Base-by-base conservation (phyloP, 306 rosid species). In the Parietaria judaica region DNA sequence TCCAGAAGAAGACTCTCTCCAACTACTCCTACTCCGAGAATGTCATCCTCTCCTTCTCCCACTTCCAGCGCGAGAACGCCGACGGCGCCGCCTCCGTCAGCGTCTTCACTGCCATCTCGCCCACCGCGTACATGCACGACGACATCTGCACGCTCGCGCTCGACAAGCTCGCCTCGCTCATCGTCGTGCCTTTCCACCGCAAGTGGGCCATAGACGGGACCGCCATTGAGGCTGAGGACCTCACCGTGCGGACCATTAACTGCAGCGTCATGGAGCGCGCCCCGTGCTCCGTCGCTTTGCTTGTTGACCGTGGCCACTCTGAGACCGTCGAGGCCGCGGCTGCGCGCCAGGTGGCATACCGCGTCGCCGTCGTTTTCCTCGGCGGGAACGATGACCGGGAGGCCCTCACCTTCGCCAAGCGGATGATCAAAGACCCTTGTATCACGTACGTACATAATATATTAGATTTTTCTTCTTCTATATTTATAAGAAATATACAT, bases 361-460 rank as follows among this genome's bases (percentile, higher is more conserved):
- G 51, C 0, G 81, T 83, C 3, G 76, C 82, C 2, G 0, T 81
- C 70, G 48, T 86, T 8, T 86, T 70, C 71, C n/a, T 86, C 6
- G 87, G 87, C 36, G 95, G 95, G 0, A 68, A 66, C 8, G 90
- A 86, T 1, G 86, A 86, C 6, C 73, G 82, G 46, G 90, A 86
- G 43, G 86, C 86, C 0, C 38, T 83, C 3, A 56, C 16, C 1
- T 44, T 79, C 0, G 77, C 90, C 0, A 66, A 55, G 61, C 72
- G 81, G 8, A 77, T 83, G 86, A 53, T 66, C 0, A 74, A 58
- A 14, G 84, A 86, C 43, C 63, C 82, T 0, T 59, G 68, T 11
- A 49, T 49, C 13, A 49, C n/a, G 45, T 41, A 41, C 31, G 31
- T 23, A 23, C 31, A 23, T 0, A 23, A 23, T 23, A 23, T 23